These are phyloP conservation scores for Crithidia expoeki DNA, from an alignment of 208 protist species.

Conservation along the genomic window DNA sequence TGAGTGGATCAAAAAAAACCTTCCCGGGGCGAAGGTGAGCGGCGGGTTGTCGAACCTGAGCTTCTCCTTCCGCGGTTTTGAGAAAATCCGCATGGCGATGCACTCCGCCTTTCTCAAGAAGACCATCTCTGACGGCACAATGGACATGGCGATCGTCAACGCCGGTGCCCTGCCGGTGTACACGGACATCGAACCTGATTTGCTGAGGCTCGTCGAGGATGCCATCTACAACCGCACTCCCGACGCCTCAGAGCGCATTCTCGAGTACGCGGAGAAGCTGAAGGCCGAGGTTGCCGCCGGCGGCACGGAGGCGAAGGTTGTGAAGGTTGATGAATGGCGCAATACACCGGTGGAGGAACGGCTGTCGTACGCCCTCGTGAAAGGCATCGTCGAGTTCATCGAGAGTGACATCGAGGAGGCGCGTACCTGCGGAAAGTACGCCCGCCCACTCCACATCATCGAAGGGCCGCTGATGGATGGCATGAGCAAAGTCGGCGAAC, in stretches of 20 bases:
- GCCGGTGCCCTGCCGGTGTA: constrained; percentile 94
- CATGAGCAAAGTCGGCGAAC: constrained; percentile 95
- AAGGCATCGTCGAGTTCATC: constrained; percentile 96
- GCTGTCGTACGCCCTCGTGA: constrained; percentile 93
- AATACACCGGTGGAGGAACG: constrained; percentile 79
- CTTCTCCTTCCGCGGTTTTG: constrained; percentile 96
- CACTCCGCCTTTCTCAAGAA: constrained; percentile 95
- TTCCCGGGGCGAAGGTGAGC: constrained; percentile 85
- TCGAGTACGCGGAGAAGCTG: constrained; percentile 85
- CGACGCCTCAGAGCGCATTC: constrained; percentile 89
- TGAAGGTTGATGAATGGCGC: constrained; percentile 89
- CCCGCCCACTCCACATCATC: constrained; percentile 84
- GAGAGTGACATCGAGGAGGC: constrained; percentile 94
- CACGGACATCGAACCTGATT: constrained; percentile 90
- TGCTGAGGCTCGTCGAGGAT: constrained; percentile 90
- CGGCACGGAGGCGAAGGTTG: constrained; percentile 36
- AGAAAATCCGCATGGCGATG: constrained; percentile 88
- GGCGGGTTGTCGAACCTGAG: constrained; percentile 97
- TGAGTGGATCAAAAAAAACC: constrained; percentile 81
- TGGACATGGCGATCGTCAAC: constrained; percentile 98
- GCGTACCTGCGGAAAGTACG: constrained; percentile 61
- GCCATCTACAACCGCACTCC: constrained; percentile 90
- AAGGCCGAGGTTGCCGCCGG: constrained; percentile 38
- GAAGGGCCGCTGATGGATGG: constrained; percentile 96
- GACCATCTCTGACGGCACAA: constrained; percentile 76